Conservation (phyloP, 345 rosid genomes). For the Populus ilicifolia region DNA sequence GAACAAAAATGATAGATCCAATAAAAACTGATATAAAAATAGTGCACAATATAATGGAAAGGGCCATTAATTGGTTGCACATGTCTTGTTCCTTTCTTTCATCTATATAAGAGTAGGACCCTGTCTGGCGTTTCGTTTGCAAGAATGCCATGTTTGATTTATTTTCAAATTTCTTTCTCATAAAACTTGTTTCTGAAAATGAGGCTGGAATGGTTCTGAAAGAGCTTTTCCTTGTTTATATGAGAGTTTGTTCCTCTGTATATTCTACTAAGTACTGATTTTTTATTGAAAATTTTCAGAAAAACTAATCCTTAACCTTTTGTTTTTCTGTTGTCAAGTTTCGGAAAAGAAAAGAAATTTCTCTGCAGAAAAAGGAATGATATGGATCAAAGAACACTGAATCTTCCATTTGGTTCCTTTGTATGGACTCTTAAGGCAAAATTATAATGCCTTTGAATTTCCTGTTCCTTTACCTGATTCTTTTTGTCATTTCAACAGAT, state of each 20-base stretch:
- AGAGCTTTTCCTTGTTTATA: background rate
- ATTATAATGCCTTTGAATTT: constrained; percentile 8
- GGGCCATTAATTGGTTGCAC: background rate
- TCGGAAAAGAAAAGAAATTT: background rate
- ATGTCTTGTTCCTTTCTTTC: background rate
- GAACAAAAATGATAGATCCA: background rate
- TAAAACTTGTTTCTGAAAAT: background rate
- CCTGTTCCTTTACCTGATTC: background rate
- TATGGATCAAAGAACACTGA: background rate
- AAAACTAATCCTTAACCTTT: too few species aligned
- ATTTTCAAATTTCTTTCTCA: background rate
- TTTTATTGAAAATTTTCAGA: too few species aligned
- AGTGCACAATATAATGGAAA: background rate
- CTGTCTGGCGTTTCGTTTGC: background rate
- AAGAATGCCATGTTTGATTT: background rate
- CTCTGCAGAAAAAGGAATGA: background rate
- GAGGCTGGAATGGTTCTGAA: background rate
- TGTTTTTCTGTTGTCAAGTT: too few species aligned
- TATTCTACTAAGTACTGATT: too few species aligned
- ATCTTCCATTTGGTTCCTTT: background rate
- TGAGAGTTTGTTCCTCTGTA: too few species aligned
- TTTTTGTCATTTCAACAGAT: constrained; percentile 43
- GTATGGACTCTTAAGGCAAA: background rate
- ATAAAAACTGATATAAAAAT: background rate
- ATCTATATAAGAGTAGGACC: background rate